Conservation (phyloP, 129 eudicot genomes). For the Flaveria bidentis region DNA sequence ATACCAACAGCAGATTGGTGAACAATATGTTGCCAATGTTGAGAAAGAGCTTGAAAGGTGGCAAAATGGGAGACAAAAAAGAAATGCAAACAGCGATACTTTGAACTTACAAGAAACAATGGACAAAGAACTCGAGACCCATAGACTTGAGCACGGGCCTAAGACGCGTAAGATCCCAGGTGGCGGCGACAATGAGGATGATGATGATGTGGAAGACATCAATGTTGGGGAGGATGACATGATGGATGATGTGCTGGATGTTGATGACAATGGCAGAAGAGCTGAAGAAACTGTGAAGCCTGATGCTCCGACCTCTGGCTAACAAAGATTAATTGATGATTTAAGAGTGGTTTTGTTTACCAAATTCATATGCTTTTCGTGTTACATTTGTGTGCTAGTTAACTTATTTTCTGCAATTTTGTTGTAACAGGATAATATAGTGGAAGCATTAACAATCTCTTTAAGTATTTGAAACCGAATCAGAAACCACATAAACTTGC, state of each 20-base stretch:
- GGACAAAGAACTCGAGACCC: constrained; percentile 99
- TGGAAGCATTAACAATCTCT: background rate
- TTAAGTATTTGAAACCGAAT: background rate
- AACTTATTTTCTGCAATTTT: constrained; percentile 18
- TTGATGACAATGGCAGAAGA: constrained; percentile 60
- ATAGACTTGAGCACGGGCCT: constrained; percentile 96
- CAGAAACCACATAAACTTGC: background rate
- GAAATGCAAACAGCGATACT: constrained; percentile 52
- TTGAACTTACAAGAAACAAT: constrained; percentile 92
- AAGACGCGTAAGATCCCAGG: constrained; percentile 83
- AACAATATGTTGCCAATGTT: constrained; percentile 65
- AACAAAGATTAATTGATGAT: constrained; percentile 38
- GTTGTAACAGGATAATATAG: constrained; percentile 30
- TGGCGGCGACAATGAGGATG: constrained; percentile 75
- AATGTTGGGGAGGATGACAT: constrained; percentile 89
- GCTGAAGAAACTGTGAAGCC: constrained; percentile 52
- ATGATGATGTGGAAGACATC: constrained; percentile 93
- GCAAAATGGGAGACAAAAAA: constrained; percentile 71
- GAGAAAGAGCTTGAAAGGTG: constrained; percentile 89
- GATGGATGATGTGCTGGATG: constrained; percentile 84
- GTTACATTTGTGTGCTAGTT: constrained; percentile 25
- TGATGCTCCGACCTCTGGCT: constrained; percentile 33
- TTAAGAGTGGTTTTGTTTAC: background rate
- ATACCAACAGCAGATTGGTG: constrained; percentile 76
- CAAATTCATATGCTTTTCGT: constrained; percentile 18